Evolutionary conservation across 2,329 filamentous ascomycete genomes (phyloP), one percentile per base, ranked within the genome.

Genomic region (Talaromyces amestolkiae): DNA sequence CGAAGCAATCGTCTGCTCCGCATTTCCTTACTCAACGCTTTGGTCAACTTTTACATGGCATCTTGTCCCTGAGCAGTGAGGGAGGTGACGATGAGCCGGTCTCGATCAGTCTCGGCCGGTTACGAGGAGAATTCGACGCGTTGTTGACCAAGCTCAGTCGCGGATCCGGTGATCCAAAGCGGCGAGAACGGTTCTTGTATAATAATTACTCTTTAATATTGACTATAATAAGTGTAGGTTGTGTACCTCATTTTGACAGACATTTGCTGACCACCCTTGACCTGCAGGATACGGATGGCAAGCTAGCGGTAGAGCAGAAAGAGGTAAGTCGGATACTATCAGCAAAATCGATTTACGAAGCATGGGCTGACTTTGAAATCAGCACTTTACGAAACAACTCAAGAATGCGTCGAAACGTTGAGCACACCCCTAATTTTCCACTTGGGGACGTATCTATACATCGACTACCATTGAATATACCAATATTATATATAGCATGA

Each of bases 151-250:
- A 91, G 74, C 83, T 93, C 66, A 91, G 91, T 73, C 90, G 92
- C 70, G 91, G 93, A 68, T 88, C 86, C 22, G 80, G 84, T 1
- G 94, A 97, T 72, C 84, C 86, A 68, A 87, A 92, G 74, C 96
- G 96, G 80, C 85, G 90, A 70, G 90, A 94, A 70, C 84, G 95
- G 53, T 98, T 98, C 74, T 78, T 99, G 72, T 95, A 91, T 75
- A 99, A 98, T 76, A 99, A 99, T 77, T 98, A 96, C 78, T 96
- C 92, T 63, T 83, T 99, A 69, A 86, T 99, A n/a, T 83, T 92
- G 72, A 97, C 95, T 11, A 97, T 99, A 68, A 91, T 99, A 69
- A 87, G 90, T 73, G 90, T 83, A 76, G 56, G 80, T 74, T 33
- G 4, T 31, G 8, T 15, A 17, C 39, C 13, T 11, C 4, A 19